Percentiles rank a stretch among this genome's conserved stretches.
Conservation (phyloP, 2,329 filamentous ascomycete genomes). For the Ceratocystis cubensis region DNA sequence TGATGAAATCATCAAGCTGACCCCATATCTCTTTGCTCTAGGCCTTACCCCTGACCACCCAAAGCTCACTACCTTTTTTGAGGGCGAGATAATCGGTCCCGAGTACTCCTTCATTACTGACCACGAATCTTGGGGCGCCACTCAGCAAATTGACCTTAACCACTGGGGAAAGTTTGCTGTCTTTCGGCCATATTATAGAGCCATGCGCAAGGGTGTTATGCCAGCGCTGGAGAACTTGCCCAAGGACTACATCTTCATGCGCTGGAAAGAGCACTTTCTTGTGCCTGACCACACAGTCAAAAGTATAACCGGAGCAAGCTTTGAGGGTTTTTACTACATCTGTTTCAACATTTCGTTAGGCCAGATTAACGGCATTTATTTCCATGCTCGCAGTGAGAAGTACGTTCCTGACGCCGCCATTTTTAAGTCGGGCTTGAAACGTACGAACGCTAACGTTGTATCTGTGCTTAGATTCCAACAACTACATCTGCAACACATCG, state of each 20-base stretch:
- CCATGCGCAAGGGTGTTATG: slow-evolving; percentile 43
- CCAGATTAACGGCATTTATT: slow-evolving; percentile 86
- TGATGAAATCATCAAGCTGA: not conserved
- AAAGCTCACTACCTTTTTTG: slow-evolving; percentile 95
- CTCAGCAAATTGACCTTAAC: slow-evolving; percentile 76
- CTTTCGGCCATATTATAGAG: slow-evolving; percentile 61
- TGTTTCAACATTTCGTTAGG: slow-evolving; percentile 91
- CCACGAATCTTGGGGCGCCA: slow-evolving; percentile 83
- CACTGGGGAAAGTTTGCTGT: slow-evolving; percentile 88
- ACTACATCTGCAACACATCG: slow-evolving; percentile 77
- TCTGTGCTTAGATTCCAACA: slow-evolving; percentile 62
- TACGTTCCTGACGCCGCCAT: slow-evolving; percentile 37
- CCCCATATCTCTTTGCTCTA: slow-evolving; percentile 29
- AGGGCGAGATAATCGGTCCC: slow-evolving; percentile 91
- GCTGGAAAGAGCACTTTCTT: slow-evolving; percentile 97
- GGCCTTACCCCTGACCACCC: slow-evolving; percentile 91
- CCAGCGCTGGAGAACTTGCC: slow-evolving; percentile 59
- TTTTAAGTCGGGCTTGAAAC: not conserved
- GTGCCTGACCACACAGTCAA: slow-evolving; percentile 88
- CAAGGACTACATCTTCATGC: slow-evolving; percentile 88
- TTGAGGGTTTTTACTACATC: slow-evolving; percentile 98
- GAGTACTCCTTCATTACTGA: slow-evolving; percentile 91
- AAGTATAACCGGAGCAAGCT: slow-evolving; percentile 86
- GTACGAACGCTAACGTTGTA: not conserved
- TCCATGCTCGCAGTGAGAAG: slow-evolving; percentile 96